phyloP scores from a whole-genome alignment of 768 basidiomycete genomes.

The Amanita molliuscula region DNA sequence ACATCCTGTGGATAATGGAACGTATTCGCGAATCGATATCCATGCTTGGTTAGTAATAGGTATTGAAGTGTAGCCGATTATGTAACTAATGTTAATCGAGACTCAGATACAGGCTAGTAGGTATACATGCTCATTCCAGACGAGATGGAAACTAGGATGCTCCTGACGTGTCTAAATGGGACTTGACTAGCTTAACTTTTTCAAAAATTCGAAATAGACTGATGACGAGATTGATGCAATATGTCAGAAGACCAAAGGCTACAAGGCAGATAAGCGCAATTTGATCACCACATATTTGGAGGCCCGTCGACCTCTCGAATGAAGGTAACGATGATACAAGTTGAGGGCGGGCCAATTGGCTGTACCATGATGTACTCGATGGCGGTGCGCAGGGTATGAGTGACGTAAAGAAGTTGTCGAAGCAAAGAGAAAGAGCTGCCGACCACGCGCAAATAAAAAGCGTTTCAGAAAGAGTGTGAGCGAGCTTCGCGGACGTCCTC shows the following conservation, averaged over 20 bases:
- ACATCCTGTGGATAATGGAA: slow-evolving; percentile 5
- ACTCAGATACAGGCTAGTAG: neutral
- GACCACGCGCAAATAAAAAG: slow-evolving; percentile 94
- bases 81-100: neutral
- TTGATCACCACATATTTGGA: slow-evolving; percentile 64
- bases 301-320: slow-evolving; percentile 35
- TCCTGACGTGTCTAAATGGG: slow-evolving; percentile 29
- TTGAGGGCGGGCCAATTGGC: slow-evolving; percentile 45
- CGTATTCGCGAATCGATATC: neutral
- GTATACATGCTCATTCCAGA: neutral
- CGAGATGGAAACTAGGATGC: slow-evolving; percentile 6
- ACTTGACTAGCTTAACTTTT: slow-evolving; percentile 85
- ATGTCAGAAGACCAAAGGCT: slow-evolving; percentile 65
- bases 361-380: slow-evolving; percentile 64
- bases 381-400: slow-evolving; percentile 63
- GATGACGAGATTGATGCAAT: slow-evolving; percentile 79
- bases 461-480: slow-evolving; percentile 81
- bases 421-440: slow-evolving; percentile 75
- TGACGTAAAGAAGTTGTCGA: slow-evolving; percentile 90
- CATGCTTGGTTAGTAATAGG: neutral
- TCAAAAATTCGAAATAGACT: slow-evolving; percentile 82
- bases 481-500: slow-evolving; percentile 79
- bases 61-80: neutral
- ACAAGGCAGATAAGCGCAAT: slow-evolving; percentile 71
- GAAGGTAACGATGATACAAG: slow-evolving; percentile 24